Evolutionary conservation across 495 filamentous ascomycete genomes (phyloP).

Genomic region (Delitschia confertaspora): DNA sequence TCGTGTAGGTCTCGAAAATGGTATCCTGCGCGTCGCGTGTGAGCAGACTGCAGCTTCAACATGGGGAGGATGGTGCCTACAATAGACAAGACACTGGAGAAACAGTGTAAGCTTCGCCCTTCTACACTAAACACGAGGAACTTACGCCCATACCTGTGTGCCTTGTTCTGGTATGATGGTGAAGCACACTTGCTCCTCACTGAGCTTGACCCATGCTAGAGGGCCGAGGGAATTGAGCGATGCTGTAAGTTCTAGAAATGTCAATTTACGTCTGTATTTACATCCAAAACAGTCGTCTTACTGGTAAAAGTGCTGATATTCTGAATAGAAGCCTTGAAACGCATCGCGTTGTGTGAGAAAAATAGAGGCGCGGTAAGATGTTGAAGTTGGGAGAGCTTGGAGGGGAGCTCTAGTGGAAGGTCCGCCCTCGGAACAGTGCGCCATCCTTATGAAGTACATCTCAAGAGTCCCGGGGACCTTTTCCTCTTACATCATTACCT

Average conservation of each 20-base stretch:
- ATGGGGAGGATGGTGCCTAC: conserved; percentile 23
- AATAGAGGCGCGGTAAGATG: too few species aligned
- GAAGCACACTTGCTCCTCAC: conserved; percentile 77
- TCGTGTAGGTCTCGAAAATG: conserved; percentile 80
- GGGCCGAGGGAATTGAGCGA: conserved; percentile 83
- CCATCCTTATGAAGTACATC: too few species aligned
- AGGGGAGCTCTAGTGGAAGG: too few species aligned
- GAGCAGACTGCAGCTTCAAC: background rate
- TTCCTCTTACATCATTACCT: too few species aligned
- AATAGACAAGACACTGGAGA: conserved; percentile 33
- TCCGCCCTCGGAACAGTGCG: too few species aligned
- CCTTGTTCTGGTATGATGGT: conserved; percentile 90
- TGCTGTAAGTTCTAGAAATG: conserved; percentile 60
- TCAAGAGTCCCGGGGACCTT: too few species aligned
- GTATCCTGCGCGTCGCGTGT: conserved; percentile 46
- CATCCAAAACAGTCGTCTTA: conserved; percentile 34
- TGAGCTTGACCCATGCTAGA: conserved; percentile 86
- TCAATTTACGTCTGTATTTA: background rate
- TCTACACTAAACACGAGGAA: conserved; percentile 16
- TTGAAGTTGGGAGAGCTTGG: too few species aligned
- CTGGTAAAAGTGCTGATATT: conserved; percentile 81
- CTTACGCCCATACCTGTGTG: conserved; percentile 95
- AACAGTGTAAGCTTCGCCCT: conserved; percentile 4
- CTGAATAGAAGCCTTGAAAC: conserved; percentile 45
- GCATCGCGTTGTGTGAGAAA: too few species aligned